Evolutionary conservation across 2,329 filamentous ascomycete genomes (phyloP), one percentile per base, ranked within the genome.

Genomic region (Claviceps monticola): DNA sequence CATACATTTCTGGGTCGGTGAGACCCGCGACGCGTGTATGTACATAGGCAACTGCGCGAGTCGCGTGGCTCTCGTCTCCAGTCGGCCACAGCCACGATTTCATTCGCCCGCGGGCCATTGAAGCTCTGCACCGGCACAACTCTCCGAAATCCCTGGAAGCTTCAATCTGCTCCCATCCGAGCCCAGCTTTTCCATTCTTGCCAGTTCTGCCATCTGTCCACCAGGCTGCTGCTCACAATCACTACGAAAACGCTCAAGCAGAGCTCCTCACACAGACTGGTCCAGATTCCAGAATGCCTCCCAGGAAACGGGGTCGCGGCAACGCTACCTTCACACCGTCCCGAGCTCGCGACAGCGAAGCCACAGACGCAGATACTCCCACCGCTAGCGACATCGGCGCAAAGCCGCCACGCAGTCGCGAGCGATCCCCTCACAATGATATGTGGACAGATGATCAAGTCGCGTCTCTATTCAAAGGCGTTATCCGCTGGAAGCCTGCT

Each of bases 381-480:
- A 67, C 74, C 61, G 58, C 73, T 63, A 61, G 80, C 71, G 73
- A 82, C 65, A 70, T 74, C 3, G 65, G 69, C 7, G 57, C 60
- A 19, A 56, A 54, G 3, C 52, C 53, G 16, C 55, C 61, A 6
- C 46, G 52, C 43, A 63, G 61, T 34, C 53, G 57, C 11, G 56
- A 55, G 4, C 53, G 54, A 11, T 58, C 59, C 5, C 57, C 59
- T 11, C 60, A 55, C 48, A 78, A 80, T 52, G 87, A 91, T 57
- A 79, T 83, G 26, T 98, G 93, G 93, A 96, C 89, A 4, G 90
- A 95, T 61, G 91, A 96, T 62, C 93, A 98, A 67, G 85, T 95
- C 58, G 89, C 88, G 1, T 90, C 88, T 42, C 75, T 98, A 1
- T 88, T 95, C 71, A 96, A 96, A 65, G 88, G 83, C 50, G 84